Percentiles rank a stretch among this genome's conserved stretches.
phyloP scores from a whole-genome alignment of 2,329 filamentous ascomycete genomes.

The Ophiostoma montium region DNA sequence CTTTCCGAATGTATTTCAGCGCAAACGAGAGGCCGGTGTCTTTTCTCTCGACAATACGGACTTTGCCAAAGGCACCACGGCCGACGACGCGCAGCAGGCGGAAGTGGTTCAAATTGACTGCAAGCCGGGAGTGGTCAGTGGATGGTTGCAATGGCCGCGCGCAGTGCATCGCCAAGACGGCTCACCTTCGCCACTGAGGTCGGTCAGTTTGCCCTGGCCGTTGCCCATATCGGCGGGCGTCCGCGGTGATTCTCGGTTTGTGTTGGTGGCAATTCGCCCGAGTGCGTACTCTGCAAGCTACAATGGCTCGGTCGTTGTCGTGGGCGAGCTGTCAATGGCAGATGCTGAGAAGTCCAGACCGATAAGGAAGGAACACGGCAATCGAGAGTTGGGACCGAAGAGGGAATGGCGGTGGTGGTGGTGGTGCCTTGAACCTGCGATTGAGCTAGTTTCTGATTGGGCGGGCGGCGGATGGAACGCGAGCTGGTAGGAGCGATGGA shows the following conservation, averaged over 20 bases:
- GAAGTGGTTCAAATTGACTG: slow-evolving; percentile 96
- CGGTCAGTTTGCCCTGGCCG: slow-evolving; percentile 83
- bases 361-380: no score
- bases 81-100: slow-evolving; percentile 88
- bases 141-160: neutral
- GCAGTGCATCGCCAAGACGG: slow-evolving; percentile 12
- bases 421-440: neutral
- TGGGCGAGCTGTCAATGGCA: no score
- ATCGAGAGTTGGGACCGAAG: no score
- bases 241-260: neutral
- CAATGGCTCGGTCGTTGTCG: neutral
- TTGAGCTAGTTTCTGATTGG: neutral
- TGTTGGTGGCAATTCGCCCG: no score
- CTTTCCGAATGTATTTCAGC: slow-evolving; percentile 95
- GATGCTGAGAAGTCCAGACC: no score
- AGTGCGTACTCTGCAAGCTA: neutral
- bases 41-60: slow-evolving; percentile 95
- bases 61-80: slow-evolving; percentile 96
- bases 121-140: neutral
- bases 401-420: no score
- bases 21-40: slow-evolving; percentile 90
- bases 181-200: slow-evolving; percentile 84
- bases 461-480: neutral
- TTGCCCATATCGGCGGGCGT: slow-evolving; percentile 58
- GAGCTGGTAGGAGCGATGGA: no score